Evolutionary conservation across 2,329 filamentous ascomycete genomes (phyloP).

Genomic region (Paecilomyces sp.): DNA sequence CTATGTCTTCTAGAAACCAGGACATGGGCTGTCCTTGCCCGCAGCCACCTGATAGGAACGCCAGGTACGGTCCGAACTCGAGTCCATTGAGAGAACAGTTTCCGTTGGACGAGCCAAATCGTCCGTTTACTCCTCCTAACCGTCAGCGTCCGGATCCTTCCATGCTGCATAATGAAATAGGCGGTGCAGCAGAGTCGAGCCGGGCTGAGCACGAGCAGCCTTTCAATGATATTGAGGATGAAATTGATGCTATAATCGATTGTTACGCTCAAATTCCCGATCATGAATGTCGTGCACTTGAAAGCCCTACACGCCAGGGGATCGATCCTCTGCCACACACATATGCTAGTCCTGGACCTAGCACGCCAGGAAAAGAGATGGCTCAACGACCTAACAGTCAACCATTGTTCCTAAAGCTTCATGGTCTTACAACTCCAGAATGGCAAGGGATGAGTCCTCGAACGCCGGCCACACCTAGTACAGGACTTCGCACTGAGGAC

Average conservation of each 20-base stretch:
- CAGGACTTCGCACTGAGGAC: background rate
- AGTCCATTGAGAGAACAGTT: background rate
- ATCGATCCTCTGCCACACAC: background rate
- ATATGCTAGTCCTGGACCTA: background rate
- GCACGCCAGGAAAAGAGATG: background rate
- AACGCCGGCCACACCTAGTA: background rate
- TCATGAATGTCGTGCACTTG: background rate
- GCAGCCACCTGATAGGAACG: background rate
- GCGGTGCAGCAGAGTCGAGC: background rate
- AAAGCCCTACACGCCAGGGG: background rate
- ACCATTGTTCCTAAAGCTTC: background rate
- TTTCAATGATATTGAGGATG: background rate
- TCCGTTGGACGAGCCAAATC: background rate
- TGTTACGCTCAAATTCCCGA: background rate
- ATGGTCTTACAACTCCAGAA: background rate
- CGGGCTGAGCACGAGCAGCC: background rate
- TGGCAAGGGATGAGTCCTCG: background rate
- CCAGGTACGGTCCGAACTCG: background rate
- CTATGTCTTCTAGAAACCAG: background rate
- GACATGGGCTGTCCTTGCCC: background rate
- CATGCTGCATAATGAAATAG: background rate
- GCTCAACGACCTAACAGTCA: background rate
- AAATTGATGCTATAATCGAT: background rate
- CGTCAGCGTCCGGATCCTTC: background rate
- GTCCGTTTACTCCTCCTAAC: background rate